Conservation (phyloP, 495 filamentous ascomycete species). For the Podospora bellae-mahoneyi region DNA sequence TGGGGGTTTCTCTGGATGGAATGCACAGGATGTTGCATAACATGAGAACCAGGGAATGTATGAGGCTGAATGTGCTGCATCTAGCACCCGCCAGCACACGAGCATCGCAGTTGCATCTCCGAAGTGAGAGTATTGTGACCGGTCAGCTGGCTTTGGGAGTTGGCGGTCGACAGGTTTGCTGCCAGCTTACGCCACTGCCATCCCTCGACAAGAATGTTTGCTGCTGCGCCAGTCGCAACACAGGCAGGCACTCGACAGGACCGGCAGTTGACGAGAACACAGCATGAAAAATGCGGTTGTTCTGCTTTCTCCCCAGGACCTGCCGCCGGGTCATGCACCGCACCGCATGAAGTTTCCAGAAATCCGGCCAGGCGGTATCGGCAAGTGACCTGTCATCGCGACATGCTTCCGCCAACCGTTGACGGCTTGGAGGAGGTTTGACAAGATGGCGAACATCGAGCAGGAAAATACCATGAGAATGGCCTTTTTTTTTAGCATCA, state of each 20-base stretch:
- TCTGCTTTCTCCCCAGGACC: not conserved
- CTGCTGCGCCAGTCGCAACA: conserved; percentile 9
- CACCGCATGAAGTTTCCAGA: conserved; percentile 7
- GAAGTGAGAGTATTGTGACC: not conserved
- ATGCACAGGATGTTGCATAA: not conserved
- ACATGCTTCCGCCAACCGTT: not conserved
- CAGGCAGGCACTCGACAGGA: conserved; percentile 10
- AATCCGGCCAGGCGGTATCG: conserved; percentile 1
- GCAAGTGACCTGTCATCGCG: conserved; percentile 2
- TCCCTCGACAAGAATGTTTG: conserved; percentile 1
- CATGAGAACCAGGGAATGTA: not conserved
- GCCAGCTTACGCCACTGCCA: conserved; percentile 4
- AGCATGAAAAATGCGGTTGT: conserved; percentile 11
- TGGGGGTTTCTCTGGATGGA: not conserved
- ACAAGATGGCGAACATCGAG: not conserved
- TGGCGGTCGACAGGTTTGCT: not conserved
- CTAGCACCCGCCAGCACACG: not conserved
- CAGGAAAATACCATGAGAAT: not conserved
- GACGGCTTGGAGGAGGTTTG: not conserved
- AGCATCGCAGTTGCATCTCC: not conserved
- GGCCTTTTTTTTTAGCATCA: not conserved
- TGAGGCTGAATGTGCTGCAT: conserved; percentile 5
- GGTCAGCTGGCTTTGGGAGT: not conserved
- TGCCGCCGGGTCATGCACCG: conserved; percentile 12
- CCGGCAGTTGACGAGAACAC: conserved; percentile 22